phyloP scores from a whole-genome alignment of 176 grass and related monocot species.

The Oryza australiensis region DNA sequence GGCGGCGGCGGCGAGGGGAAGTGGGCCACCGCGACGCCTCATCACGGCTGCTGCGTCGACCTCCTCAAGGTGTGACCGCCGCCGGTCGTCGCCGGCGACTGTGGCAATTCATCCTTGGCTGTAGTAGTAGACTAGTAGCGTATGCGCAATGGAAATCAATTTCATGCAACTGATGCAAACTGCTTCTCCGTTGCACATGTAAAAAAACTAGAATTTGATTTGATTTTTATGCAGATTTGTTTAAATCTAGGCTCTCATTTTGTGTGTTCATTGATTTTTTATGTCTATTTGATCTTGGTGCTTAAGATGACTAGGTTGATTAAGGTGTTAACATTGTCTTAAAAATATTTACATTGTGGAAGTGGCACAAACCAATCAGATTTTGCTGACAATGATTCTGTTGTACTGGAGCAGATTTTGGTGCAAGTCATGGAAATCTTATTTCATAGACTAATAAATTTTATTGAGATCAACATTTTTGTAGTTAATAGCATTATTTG shows the following conservation, averaged over 20 bases:
- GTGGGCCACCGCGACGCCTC: conserved; percentile 33
- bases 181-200: background rate
- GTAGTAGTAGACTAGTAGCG: background rate
- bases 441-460: too few relatives aligned
- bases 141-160: background rate
- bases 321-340: background rate
- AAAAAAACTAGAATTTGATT: background rate
- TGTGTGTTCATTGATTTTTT: background rate
- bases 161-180: conserved; percentile 11
- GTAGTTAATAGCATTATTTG: too few relatives aligned
- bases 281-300: background rate
- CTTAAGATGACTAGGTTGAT: background rate
- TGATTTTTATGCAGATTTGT: background rate
- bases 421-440: background rate
- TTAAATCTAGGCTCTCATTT: too few relatives aligned
- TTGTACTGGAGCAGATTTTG: background rate
- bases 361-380: background rate
- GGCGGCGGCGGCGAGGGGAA: conserved; percentile 5
- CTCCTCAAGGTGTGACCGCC: conserved; percentile 51
- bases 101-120: conserved; percentile 81
- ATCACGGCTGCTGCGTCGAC: conserved; percentile 24
- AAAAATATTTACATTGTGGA: background rate
- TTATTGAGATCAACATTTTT: too few relatives aligned
- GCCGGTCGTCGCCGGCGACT: background rate
- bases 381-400: background rate